A percentile compares a stretch with the other conserved stretches of the same genome.
Conservation (phyloP, 2,329 filamentous ascomycete genomes). For the Pseudocercospora ulei region DNA sequence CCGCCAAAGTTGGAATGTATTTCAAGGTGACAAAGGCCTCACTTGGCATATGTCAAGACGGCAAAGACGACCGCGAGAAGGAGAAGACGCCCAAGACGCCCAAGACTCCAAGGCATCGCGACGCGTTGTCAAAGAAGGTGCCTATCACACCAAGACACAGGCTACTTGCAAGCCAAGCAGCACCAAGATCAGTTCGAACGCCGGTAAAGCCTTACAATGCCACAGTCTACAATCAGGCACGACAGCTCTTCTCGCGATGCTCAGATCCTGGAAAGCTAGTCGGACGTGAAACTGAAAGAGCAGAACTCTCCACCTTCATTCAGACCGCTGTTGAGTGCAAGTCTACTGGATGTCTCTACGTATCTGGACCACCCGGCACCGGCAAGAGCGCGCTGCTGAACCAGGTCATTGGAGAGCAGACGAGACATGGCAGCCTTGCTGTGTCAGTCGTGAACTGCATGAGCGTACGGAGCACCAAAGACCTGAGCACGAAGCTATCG, state of each 20-base stretch:
- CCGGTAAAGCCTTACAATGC: conserved; percentile 57
- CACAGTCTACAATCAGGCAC: conserved; percentile 76
- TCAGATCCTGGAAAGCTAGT: conserved; percentile 64
- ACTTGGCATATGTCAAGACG: conserved; percentile 35
- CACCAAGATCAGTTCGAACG: conserved; percentile 68
- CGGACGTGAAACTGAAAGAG: conserved; percentile 61
- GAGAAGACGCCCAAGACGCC: conserved; percentile 56
- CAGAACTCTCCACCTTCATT: conserved; percentile 61
- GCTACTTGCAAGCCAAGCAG: conserved; percentile 66
- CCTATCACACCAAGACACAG: conserved; percentile 75
- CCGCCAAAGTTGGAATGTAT: conserved; percentile 42
- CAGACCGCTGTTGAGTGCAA: conserved; percentile 50
- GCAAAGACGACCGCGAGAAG: conserved; percentile 30
- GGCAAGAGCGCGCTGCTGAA: conserved; percentile 92
- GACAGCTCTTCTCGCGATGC: conserved; percentile 76
- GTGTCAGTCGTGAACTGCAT: conserved; percentile 90
- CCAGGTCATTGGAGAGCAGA: conserved; percentile 58
- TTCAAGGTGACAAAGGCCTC: conserved; percentile 36
- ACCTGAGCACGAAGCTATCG: conserved; percentile 71
- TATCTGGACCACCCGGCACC: conserved; percentile 90
- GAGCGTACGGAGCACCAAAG: conserved; percentile 80
- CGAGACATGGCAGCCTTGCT: conserved; percentile 47
- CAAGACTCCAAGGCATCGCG: conserved; percentile 65
- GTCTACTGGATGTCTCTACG: conserved; percentile 74
- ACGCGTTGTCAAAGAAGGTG: conserved; percentile 60